Evolutionary conservation across 179 eudicot genomes (phyloP), one percentile per base, ranked within the genome.

Genomic region (Carnegiea gigantea): DNA sequence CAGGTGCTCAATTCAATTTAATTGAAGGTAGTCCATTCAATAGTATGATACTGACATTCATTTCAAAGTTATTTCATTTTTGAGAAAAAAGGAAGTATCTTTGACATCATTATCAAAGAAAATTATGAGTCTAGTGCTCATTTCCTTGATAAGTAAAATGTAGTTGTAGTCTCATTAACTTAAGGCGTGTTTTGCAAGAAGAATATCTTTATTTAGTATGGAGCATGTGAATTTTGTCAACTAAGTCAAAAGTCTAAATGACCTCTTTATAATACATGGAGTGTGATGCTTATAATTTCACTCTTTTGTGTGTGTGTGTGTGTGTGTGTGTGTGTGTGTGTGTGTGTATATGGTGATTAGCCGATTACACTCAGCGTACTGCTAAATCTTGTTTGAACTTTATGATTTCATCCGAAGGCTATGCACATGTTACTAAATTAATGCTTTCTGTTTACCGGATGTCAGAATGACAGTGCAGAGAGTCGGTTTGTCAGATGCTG

Each of bases 401-500:
- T 33, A 2, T 33, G 44, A 18, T 62, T 62, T 60, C 73, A 67
- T 4, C 11, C 20, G 2, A 54, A 36, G 60, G 26, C 57, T 49
- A 20, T 78, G 40, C 43, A 23, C 68, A 11, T 76, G 23, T 68
- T 49, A 51, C 79, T 59, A 62, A 30, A 82, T 53, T 65, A 76
- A 48, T 75, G 21, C 75, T 72, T 79, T 24, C 23, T 71, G 53
- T 79, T 76, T 51, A 23, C 36, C 36, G 79, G 62, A 78, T 82
- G 75, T 70, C 87, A 97, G 99, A 82, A 89, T 83, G 89, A 88
- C 98, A 49, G 89, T 92, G 78, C 85, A 89, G 79, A 87, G 89
- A 85, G 86, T 90, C 85, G 98, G 99, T 67, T 85, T 87, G 80
- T 90, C 95, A 78, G 98, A 93, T 86, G 84, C 85, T 71, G 92